A percentile compares a stretch with the other conserved stretches of the same genome.
phyloP scores from a whole-genome alignment of 2,329 filamentous ascomycete species.

The Calonectria leucothoes region DNA sequence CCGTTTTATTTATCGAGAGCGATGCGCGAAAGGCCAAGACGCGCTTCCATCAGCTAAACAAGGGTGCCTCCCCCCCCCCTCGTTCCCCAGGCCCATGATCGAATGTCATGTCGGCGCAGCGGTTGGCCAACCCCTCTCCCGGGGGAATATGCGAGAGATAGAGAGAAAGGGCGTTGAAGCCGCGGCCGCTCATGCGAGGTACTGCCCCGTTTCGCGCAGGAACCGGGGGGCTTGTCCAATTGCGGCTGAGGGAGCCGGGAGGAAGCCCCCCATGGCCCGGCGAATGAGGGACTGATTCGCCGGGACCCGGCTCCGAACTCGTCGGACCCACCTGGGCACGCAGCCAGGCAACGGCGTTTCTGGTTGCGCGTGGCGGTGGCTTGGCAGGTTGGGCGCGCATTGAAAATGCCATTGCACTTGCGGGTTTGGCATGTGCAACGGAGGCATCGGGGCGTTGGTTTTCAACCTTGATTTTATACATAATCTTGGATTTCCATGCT shows the following conservation, averaged over 20 bases:
- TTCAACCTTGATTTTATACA: too few species aligned
- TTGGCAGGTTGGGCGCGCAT: slow-evolving; percentile 19
- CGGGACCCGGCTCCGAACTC: background rate
- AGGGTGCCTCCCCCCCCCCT: background rate
- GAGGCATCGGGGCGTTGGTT: background rate
- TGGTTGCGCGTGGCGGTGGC: slow-evolving; percentile 33
- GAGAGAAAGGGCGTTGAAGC: background rate
- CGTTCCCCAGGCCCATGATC: too few species aligned
- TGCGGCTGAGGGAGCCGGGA: slow-evolving; percentile 33
- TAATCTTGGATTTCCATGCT: too few species aligned
- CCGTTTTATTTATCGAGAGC: background rate
- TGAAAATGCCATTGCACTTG: background rate
- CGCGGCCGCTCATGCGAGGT: background rate
- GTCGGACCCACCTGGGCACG: slow-evolving; percentile 27
- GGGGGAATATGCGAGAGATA: background rate
- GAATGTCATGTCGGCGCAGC: background rate
- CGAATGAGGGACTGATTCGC: background rate
- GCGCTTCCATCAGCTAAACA: background rate
- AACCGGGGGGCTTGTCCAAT: slow-evolving; percentile 8
- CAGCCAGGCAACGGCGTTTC: slow-evolving; percentile 26
- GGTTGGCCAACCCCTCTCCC: background rate
- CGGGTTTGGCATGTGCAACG: background rate
- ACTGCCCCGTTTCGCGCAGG: background rate
- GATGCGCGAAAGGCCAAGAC: background rate
- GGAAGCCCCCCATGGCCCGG: slow-evolving; percentile 15